Percentiles rank a stretch among this genome's conserved stretches.
Conservation (phyloP, 75 land plant species). For the Cunninghamia lanceolata region DNA sequence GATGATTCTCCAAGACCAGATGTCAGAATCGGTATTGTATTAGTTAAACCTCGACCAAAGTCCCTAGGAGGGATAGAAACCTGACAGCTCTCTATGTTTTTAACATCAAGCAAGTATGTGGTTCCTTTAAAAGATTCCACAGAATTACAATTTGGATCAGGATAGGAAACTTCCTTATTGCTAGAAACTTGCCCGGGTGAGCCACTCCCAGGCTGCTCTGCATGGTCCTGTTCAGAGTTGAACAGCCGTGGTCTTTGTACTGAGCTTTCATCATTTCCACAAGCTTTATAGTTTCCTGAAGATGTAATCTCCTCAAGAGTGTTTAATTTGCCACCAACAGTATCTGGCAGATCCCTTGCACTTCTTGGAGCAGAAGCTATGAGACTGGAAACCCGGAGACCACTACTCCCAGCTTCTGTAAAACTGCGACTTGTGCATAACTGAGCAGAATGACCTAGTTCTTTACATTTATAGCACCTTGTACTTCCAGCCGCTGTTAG, state of each 20-base stretch:
- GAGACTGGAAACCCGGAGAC: conserved; percentile 11
- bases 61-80: not conserved
- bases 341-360: conserved; percentile 13
- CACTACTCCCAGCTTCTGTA: not conserved
- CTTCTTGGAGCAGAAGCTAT: conserved; percentile 20
- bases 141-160: not conserved
- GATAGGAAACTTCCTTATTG: not conserved
- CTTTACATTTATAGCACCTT: conserved; percentile 46
- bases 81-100: not conserved
- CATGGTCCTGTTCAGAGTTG: conserved; percentile 9
- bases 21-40: not conserved
- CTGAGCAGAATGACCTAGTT: conserved; percentile 40
- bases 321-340: conserved; percentile 27
- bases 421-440: conserved; percentile 20
- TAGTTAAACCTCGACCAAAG: not conserved
- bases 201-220: not conserved
- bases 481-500: conserved; percentile 12
- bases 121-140: not conserved
- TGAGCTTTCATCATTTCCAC: conserved; percentile 10
- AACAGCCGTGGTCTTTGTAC: conserved; percentile 18
- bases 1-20: not conserved
- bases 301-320: conserved; percentile 36
- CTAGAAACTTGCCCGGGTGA: conserved; percentile 10
- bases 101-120: not conserved
- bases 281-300: conserved; percentile 21